Evolutionary conservation across 306 rosid genomes (phyloP).

Genomic region (Casuarina cunninghamiana): DNA sequence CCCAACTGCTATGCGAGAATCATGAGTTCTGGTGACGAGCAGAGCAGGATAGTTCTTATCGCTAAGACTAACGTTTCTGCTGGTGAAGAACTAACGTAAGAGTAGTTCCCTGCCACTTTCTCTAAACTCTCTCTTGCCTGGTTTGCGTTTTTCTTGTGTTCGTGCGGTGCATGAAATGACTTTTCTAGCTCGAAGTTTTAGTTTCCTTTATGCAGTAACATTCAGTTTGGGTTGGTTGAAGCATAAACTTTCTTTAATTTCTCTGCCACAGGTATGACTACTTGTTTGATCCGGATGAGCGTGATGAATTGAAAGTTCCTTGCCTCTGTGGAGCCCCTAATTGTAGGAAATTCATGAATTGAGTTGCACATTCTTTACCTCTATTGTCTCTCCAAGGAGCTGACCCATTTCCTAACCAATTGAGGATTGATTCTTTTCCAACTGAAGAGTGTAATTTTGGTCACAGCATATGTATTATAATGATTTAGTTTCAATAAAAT

Average conservation of each 20-base stretch:
- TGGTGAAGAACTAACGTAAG: conserved; percentile 92
- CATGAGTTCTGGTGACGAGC: conserved; percentile 66
- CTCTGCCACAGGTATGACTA: conserved; percentile 78
- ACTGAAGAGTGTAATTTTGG: background rate
- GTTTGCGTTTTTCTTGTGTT: background rate
- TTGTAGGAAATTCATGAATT: conserved; percentile 87
- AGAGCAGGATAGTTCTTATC: conserved; percentile 84
- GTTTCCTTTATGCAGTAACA: background rate
- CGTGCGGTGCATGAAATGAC: background rate
- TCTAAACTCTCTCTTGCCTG: background rate
- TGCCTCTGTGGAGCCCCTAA: conserved; percentile 80
- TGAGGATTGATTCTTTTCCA: conserved; percentile 26
- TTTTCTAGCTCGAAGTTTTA: background rate
- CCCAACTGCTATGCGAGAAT: conserved; percentile 98
- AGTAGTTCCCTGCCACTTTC: conserved; percentile 8
- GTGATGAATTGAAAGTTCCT: conserved; percentile 80
- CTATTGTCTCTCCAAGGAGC: conserved; percentile 14
- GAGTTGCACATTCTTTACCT: conserved; percentile 35
- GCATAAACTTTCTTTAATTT: background rate
- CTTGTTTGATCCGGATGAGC: conserved; percentile 89
- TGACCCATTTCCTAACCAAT: conserved; percentile 40
- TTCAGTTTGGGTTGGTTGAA: conserved; percentile 9
- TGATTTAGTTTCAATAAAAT: conserved; percentile 31
- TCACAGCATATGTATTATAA: conserved; percentile 33
- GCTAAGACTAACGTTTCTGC: conserved; percentile 78